phyloP scores from a whole-genome alignment of 176 grass and related monocot species.

The Themeda triandra region DNA sequence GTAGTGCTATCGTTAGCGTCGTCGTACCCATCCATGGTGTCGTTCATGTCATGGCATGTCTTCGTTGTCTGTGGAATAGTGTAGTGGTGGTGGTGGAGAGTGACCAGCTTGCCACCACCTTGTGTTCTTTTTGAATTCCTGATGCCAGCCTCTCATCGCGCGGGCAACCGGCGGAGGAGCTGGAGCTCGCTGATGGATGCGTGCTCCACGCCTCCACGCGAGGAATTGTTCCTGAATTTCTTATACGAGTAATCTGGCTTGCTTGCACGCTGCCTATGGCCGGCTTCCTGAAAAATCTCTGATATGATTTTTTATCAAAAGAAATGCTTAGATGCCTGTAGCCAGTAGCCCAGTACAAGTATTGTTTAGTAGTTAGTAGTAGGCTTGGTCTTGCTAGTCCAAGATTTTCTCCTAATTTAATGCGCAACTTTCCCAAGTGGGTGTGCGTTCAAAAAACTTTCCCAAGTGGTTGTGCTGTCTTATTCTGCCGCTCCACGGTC shows the following conservation, averaged over 20 bases:
- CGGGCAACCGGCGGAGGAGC: background rate
- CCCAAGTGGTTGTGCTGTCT: slow-evolving; percentile 13
- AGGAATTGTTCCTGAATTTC: background rate
- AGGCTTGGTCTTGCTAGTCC: background rate
- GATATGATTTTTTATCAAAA: background rate
- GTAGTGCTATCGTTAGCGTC: background rate
- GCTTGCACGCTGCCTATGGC: slow-evolving; percentile 9
- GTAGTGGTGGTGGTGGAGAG: background rate
- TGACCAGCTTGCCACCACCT: slow-evolving; percentile 28
- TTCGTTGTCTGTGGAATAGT: background rate
- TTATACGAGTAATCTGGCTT: background rate
- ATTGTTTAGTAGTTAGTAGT: background rate
- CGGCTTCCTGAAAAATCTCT: background rate
- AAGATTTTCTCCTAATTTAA: slow-evolving; percentile 7
- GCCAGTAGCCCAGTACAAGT: background rate
- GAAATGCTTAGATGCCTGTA: background rate
- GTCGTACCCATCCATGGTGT: slow-evolving; percentile 11
- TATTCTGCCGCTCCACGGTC: background rate
- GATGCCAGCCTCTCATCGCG: background rate
- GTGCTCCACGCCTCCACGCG: background rate
- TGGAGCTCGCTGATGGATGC: background rate
- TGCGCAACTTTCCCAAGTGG: background rate
- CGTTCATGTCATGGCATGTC: background rate
- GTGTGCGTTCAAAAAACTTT: slow-evolving; percentile 5
- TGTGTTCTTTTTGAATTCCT: background rate